Evolutionary conservation across 1,284 basidiomycete species (phyloP).

Genomic region (Cryptococcus sp.): DNA sequence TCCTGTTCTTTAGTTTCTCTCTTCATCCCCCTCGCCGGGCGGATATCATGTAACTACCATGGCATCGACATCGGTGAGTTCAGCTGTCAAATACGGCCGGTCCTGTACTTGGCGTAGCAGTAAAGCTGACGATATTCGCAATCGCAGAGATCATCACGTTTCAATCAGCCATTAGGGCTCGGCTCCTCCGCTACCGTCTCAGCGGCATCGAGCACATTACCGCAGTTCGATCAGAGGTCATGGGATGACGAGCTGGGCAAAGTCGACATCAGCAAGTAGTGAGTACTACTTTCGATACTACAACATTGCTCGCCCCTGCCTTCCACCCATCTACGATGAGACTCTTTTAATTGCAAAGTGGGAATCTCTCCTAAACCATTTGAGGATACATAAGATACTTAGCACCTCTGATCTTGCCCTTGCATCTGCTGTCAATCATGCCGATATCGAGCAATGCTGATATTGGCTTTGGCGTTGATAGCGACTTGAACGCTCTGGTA

Average conservation of each 20-base stretch:
- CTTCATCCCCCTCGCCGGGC: not conserved
- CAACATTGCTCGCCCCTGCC: slow-evolving; percentile 8
- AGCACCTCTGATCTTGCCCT: slow-evolving; percentile 53
- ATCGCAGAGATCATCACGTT: slow-evolving; percentile 4
- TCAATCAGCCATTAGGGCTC: not conserved
- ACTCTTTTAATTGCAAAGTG: slow-evolving; percentile 56
- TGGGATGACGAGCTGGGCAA: slow-evolving; percentile 57
- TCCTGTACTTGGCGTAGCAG: not conserved
- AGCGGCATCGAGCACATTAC: not conserved
- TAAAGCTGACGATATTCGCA: too few species aligned
- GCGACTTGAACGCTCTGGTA: slow-evolving; percentile 92
- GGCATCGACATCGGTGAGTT: slow-evolving; percentile 14
- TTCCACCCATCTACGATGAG: slow-evolving; percentile 54
- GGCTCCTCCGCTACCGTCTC: not conserved
- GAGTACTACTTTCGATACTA: slow-evolving; percentile 48
- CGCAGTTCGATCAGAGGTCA: slow-evolving; percentile 20
- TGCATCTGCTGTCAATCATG: slow-evolving; percentile 1
- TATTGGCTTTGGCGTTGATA: slow-evolving; percentile 36
- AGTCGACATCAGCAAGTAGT: slow-evolving; percentile 57
- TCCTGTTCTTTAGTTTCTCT: not conserved
- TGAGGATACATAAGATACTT: slow-evolving; percentile 55
- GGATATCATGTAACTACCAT: slow-evolving; percentile 3
- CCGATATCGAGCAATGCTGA: not conserved
- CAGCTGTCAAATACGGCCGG: too few species aligned
- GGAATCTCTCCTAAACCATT: slow-evolving; percentile 62